These are phyloP conservation scores for Cercospora sp. DNA, from an alignment of 2,329 filamentous ascomycete species.

Conservation along the genomic window DNA sequence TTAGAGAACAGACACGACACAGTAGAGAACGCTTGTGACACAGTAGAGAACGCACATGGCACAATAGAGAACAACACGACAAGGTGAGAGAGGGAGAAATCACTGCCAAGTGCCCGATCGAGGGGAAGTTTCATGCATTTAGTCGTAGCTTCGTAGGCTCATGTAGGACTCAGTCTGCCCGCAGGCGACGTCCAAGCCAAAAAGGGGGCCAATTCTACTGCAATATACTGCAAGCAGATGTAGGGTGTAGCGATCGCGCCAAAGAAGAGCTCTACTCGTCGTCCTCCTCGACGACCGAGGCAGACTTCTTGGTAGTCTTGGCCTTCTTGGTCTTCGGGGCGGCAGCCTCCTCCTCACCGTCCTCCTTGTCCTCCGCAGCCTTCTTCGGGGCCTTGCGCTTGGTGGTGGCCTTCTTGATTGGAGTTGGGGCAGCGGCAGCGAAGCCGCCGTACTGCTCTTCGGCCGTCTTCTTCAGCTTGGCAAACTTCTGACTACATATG, in stretches of 20 bases:
- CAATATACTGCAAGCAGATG: background rate
- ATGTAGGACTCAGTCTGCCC: background rate
- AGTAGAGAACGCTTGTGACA: background rate
- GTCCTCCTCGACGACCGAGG: background rate
- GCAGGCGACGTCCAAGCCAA: background rate
- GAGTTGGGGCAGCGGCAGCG: constrained; percentile 8
- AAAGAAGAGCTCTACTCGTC: background rate
- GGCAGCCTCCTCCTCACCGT: background rate
- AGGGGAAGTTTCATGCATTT: background rate
- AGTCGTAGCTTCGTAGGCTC: background rate
- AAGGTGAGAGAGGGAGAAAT: background rate
- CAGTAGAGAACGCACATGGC: background rate
- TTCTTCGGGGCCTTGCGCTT: background rate
- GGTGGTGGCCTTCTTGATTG: constrained; percentile 10
- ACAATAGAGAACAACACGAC: background rate
- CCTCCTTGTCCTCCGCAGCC: background rate
- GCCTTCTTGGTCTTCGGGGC: background rate
- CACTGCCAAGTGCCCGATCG: background rate
- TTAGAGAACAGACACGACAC: background rate
- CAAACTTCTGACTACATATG: constrained; percentile 27
- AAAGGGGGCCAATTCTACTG: background rate
- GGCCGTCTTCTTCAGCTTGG: constrained; percentile 28
- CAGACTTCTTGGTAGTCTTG: background rate
- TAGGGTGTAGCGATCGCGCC: background rate
- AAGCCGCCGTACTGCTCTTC: constrained; percentile 21